A percentile compares a stretch with the other conserved stretches of the same genome.
Evolutionary conservation across 306 rosid genomes (phyloP).

Genomic region (Purshia tridentata): DNA sequence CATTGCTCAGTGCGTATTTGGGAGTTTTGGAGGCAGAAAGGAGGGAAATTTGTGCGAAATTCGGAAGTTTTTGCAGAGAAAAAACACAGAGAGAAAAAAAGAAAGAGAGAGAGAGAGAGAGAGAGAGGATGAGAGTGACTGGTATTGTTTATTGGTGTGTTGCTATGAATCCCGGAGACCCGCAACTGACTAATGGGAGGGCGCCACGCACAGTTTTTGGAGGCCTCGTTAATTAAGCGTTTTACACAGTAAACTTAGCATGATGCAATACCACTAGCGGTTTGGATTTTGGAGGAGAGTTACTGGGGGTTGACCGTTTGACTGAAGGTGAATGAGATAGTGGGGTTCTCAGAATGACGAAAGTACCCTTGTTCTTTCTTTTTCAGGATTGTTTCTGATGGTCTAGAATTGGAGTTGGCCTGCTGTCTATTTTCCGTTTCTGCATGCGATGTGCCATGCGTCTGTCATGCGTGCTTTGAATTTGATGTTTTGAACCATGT

Average conservation of each 20-base stretch:
- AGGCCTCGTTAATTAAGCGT: constrained; percentile 44
- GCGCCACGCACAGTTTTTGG: constrained; percentile 53
- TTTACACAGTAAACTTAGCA: constrained; percentile 13
- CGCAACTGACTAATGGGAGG: constrained; percentile 27
- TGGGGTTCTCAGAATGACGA: neutral
- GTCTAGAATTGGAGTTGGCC: neutral
- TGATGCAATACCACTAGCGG: constrained; percentile 47
- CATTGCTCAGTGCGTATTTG: constrained; percentile 41
- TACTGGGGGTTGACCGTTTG: constrained; percentile 32
- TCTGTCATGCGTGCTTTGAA: neutral
- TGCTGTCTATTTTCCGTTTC: neutral
- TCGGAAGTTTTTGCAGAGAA: constrained; percentile 47
- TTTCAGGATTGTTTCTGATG: neutral
- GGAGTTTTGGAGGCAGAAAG: constrained; percentile 34
- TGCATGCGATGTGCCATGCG: no score
- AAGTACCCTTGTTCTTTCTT: neutral
- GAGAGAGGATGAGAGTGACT: constrained; percentile 51
- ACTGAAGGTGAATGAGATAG: constrained; percentile 10
- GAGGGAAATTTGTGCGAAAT: constrained; percentile 41
- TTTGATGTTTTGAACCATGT: neutral
- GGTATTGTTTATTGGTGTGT: constrained; percentile 64
- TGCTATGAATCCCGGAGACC: constrained; percentile 91
- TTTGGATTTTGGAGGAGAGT: constrained; percentile 17
- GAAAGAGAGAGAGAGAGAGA: constrained; percentile 19
- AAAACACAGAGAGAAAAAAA: constrained; percentile 42